Evolutionary conservation across 1,284 basidiomycete species (phyloP).

Genomic region (Ceratobasidium sp.): DNA sequence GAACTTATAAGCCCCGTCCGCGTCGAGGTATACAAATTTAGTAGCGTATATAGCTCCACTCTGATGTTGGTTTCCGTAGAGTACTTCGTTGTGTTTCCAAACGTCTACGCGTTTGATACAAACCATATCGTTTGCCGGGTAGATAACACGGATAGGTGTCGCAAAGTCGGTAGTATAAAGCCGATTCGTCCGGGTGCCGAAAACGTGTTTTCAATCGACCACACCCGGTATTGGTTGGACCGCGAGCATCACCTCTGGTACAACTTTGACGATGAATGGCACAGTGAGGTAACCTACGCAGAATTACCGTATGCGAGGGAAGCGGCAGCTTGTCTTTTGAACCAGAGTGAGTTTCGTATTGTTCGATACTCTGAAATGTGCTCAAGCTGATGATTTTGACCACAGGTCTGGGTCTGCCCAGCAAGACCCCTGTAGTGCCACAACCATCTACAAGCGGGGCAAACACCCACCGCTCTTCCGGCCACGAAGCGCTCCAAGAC

Average conservation of each 20-base stretch:
- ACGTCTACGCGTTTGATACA: constrained; percentile 23
- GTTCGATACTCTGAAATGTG: neutral
- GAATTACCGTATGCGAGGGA: neutral
- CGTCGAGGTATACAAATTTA: no score
- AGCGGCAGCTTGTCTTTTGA: neutral
- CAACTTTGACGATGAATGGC: neutral
- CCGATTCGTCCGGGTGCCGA: constrained; percentile 13
- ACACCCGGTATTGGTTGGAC: constrained; percentile 27
- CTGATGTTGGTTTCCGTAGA: no score
- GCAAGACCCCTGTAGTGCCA: neutral
- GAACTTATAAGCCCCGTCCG: no score
- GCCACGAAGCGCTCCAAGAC: neutral
- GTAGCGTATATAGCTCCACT: no score
- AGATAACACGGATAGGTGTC: neutral
- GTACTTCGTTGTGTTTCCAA: constrained; percentile 30
- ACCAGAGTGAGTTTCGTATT: constrained; percentile 1
- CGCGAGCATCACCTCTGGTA: neutral
- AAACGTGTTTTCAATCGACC: neutral
- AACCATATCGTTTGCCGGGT: constrained; percentile 27
- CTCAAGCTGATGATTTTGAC: neutral
- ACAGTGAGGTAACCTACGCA: neutral
- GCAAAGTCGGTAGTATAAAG: neutral
- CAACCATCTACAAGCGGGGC: neutral
- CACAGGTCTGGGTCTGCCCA: constrained; percentile 6
- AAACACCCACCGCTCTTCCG: neutral